Evolutionary conservation across 371 early-diverging fungal genomes (phyloP).

Genomic region (Basidiobolus meristosporus): DNA sequence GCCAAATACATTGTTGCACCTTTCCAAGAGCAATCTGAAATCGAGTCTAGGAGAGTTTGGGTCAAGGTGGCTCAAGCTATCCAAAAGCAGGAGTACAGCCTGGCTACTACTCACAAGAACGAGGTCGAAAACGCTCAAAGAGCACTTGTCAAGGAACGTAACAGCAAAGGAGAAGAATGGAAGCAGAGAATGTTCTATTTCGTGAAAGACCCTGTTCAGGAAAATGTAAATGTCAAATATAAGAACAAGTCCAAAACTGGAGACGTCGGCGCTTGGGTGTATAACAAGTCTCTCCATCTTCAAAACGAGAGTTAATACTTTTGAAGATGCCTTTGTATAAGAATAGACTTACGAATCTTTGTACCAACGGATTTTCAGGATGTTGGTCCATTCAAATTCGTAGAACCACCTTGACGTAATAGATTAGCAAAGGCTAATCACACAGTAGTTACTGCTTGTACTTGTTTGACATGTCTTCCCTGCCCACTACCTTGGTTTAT

Average conservation of each 20-base stretch:
- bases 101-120: conserved; percentile 48
- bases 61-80: conserved; percentile 44
- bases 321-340: too few species aligned
- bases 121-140: conserved; percentile 56
- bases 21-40: conserved; percentile 26
- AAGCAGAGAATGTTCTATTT: conserved; percentile 26
- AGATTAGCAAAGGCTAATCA: too few species aligned
- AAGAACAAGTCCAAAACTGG: not conserved
- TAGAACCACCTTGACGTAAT: too few species aligned
- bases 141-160: conserved; percentile 39
- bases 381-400: too few species aligned
- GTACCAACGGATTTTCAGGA: too few species aligned
- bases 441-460: too few species aligned
- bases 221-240: too few species aligned
- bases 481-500: too few species aligned
- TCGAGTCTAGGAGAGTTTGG: conserved; percentile 63
- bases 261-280: conserved; percentile 1
- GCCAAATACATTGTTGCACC: conserved; percentile 22
- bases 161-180: conserved; percentile 32
- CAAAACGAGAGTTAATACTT: too few species aligned
- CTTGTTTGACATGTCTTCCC: too few species aligned
- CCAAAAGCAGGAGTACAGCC: conserved; percentile 32
- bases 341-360: too few species aligned
- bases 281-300: not conserved
- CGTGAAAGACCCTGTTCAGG: conserved; percentile 11